Base-by-base conservation (phyloP, 331 rosid species). In the Malus hybrid region DNA sequence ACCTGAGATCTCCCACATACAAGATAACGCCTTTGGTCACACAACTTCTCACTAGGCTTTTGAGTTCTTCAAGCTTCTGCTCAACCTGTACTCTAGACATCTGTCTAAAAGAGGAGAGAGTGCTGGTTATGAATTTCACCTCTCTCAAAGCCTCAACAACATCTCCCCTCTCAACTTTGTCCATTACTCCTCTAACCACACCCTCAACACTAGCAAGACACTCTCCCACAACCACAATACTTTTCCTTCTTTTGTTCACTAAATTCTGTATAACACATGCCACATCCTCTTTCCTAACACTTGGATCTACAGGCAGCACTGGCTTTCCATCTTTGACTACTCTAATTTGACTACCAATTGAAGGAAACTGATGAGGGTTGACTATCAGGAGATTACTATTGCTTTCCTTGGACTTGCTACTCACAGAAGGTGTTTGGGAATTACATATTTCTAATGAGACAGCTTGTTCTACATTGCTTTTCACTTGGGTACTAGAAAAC, bases 161-260 rank as follows among this genome's bases (percentile, higher is more conserved):
- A 68, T 86, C 93, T 33, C 81, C 91, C 77, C 83, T 90, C 22
- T 90, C 95, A 63, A 92, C 77, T 77, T 81, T 90, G 3, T 81
- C 89, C 87, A 83, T 89, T 71, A 87, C 92, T 77, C 81, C 92
- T 44, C 76, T 85, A 28, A 88, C 89, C 28, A 92, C 90, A 22
- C 88, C 85, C 36, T 90, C 98, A 69, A 88, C 85, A 12, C 48
- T 83, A 46, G 52, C 54, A 15, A 88, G 76, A 82, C 88, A 86
- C 89, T 95, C 97, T 39, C 99, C 99, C 27, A 95, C 97, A n/a
- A 95, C 71, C 80, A 92, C 97, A 46, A 81, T 44, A 68, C 97
- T 88, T 61, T 78, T 86, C 73, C 74, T 86, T 70, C 80, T 86
- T 69, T 66, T 80, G 75, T 76, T 87, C 80, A 32, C 78, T 68